Evolutionary conservation across 73 alveolate species (phyloP), one percentile per base, ranked within the genome.

Genomic region (Paramecium bursaria): DNA sequence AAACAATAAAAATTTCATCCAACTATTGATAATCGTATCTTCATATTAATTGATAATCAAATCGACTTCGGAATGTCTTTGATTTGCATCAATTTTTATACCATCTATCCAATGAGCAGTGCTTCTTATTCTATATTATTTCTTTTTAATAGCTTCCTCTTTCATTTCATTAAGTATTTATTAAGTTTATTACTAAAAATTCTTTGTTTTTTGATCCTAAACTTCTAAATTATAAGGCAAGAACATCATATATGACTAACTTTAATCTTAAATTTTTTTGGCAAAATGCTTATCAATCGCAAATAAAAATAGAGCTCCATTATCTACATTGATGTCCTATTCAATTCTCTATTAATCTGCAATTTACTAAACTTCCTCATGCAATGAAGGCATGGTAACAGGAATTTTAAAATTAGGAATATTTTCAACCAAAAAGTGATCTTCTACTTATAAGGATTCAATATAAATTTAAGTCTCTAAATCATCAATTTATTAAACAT

Each of bases 211-310:
- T 19, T 31, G 44, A 15, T 67, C 53, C 17, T 53, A 67, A 4
- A 39, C 23, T 39, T 67, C 55, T 21, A 67, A 67, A 67, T 67
- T 31, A 29, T 67, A 67, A 1, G 82, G 60, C 17, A 39, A 23
- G 13, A 67, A 67, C 17, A 67, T 25, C 4, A 39, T 5, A 67
- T 67, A 39, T 67, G 33, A 39, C 9, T 67, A 39, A 14, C 82
- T 67, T 67, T 67, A 10, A 1, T 67, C 82, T 15, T 67, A 15
- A 3, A 67, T 35, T 47, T 67, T 31, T 31, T 67, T 13, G 4
- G 44, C 0, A 21, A 67, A 67, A 14, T 67, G 55, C 13, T 67
- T 67, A 67, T 67, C 82, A 67, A 67, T 67, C n/a, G 82, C 82
- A 42, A 33, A 67, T 14, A 67, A 15, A 67, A 67, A 67, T 4